Percentiles rank a stretch among this genome's conserved stretches.
Conservation (phyloP, 106 monocot genomes). For the Allium fistulosum region DNA sequence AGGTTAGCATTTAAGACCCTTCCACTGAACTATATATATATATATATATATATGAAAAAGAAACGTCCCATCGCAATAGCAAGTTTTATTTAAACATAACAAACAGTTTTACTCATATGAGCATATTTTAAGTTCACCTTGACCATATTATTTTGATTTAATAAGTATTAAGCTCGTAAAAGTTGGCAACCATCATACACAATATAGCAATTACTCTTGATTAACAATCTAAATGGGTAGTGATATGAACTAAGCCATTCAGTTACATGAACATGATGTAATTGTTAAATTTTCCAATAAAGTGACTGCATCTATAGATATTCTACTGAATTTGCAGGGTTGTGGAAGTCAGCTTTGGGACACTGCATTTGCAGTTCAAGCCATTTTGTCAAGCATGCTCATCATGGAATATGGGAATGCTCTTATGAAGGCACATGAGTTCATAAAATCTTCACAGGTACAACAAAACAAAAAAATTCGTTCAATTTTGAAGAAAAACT, state of each 20-base stretch:
- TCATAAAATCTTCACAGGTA: constrained; percentile 50
- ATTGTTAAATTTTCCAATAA: neutral
- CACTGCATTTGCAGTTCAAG: constrained; percentile 43
- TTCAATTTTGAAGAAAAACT: neutral
- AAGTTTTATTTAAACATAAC: too few species aligned
- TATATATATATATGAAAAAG: too few species aligned
- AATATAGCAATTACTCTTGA: too few species aligned
- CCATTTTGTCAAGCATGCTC: constrained; percentile 35
- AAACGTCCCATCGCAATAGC: too few species aligned
- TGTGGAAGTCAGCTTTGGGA: constrained; percentile 58
- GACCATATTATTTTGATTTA: too few species aligned
- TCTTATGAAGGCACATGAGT: constrained; percentile 42
- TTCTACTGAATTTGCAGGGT: neutral
- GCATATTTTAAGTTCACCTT: too few species aligned
- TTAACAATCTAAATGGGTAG: too few species aligned
- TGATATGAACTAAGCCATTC: neutral
- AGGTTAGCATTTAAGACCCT: constrained; percentile 26
- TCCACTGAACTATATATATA: neutral
- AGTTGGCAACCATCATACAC: too few species aligned
- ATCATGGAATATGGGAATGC: constrained; percentile 27
- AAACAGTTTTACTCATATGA: too few species aligned
- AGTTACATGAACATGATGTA: neutral
- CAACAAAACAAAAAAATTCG: neutral
- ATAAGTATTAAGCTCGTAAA: too few species aligned
- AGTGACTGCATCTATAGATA: neutral